Conservation (phyloP, 2,329 filamentous ascomycete species). For the Aschersonia sp. region DNA sequence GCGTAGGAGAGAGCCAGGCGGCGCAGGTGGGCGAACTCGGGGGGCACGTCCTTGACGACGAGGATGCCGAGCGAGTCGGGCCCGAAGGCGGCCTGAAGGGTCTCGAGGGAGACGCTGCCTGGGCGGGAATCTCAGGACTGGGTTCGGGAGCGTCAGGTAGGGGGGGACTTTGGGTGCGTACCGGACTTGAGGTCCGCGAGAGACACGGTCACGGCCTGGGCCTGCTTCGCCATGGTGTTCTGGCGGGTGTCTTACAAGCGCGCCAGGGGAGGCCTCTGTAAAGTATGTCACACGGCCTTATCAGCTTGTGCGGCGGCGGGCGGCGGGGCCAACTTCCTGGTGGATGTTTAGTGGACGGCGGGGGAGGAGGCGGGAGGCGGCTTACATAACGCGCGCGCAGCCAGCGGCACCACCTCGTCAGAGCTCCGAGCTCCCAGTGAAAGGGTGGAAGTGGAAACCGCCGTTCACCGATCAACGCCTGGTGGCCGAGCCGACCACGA, state of each 20-base stretch:
- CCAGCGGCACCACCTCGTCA: too few species aligned
- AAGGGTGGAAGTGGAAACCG: too few species aligned
- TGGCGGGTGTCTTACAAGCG: not conserved
- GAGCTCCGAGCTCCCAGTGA: too few species aligned
- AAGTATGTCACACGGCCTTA: too few species aligned
- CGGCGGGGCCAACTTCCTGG: too few species aligned
- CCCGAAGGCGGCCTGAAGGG: constrained; percentile 70
- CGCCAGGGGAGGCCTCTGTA: not conserved
- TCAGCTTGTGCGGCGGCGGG: too few species aligned
- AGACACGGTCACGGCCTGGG: constrained; percentile 45
- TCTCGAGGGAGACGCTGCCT: constrained; percentile 54
- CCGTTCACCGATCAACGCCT: too few species aligned
- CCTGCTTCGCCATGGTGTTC: constrained; percentile 27
- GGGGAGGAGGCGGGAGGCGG: too few species aligned
- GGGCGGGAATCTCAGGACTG: not conserved
- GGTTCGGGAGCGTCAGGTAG: not conserved
- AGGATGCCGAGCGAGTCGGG: constrained; percentile 84
- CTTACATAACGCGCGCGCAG: too few species aligned
- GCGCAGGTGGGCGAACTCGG: constrained; percentile 56
- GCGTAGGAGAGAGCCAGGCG: constrained; percentile 68
- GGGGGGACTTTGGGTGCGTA: constrained; percentile 13
- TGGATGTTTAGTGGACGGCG: too few species aligned
- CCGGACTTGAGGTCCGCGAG: constrained; percentile 45
- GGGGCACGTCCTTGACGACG: constrained; percentile 73
- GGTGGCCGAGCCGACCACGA: too few species aligned